These are phyloP conservation scores for Plasmodium adleri DNA, from an alignment of 169 alveolate species.

Conservation along the genomic window DNA sequence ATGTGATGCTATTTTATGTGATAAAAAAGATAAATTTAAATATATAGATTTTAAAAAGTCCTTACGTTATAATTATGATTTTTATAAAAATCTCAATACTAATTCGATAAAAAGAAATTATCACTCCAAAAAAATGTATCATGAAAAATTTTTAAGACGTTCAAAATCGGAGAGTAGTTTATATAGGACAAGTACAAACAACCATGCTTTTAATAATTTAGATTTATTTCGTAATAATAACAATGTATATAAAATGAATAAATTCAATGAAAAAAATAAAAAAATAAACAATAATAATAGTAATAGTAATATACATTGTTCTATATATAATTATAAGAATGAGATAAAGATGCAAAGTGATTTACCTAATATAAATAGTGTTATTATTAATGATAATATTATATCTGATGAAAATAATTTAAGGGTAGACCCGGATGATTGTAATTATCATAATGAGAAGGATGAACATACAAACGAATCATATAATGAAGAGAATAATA, in stretches of 20 bases:
- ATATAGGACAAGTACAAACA: background rate
- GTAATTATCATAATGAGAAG: no score
- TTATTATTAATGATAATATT: no score
- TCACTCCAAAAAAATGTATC: conserved; percentile 5
- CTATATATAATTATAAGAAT: background rate
- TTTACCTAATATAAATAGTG: no score
- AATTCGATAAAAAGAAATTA: background rate
- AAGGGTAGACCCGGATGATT: no score
- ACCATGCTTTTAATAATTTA: background rate
- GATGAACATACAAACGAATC: no score
- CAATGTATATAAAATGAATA: background rate
- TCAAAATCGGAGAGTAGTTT: conserved; percentile 44
- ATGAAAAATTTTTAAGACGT: conserved; percentile 18
- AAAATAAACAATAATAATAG: background rate
- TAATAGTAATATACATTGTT: background rate
- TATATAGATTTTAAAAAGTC: conserved; percentile 69
- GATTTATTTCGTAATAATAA: background rate
- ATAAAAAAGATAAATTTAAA: conserved; percentile 66
- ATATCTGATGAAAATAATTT: no score
- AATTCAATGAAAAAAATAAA: background rate
- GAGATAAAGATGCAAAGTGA: no score
- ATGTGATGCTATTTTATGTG: conserved; percentile 63
- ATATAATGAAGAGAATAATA: no score
- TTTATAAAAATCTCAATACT: conserved; percentile 19
- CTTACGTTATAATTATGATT: conserved; percentile 39